These are phyloP conservation scores for Acephala macrosclerotiorum DNA, from an alignment of 2,329 filamentous ascomycete species.

Conservation along the genomic window DNA sequence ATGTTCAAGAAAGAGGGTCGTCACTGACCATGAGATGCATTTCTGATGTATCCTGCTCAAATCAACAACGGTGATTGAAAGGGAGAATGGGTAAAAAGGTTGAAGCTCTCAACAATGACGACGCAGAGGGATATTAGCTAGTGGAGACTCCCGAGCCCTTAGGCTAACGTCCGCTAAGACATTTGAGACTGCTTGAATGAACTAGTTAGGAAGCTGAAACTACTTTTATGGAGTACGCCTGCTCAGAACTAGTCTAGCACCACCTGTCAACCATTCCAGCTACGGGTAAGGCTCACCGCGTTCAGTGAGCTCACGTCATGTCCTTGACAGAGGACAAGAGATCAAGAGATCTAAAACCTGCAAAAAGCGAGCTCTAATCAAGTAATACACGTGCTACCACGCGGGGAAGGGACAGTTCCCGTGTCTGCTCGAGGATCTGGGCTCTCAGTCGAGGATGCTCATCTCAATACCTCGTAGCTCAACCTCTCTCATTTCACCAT, in stretches of 20 bases:
- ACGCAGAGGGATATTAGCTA: too few species aligned
- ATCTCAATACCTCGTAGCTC: neutral
- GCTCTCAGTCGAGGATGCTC: too few species aligned
- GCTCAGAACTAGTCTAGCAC: neutral
- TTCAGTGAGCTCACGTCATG: neutral
- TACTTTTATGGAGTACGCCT: neutral
- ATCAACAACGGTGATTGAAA: neutral
- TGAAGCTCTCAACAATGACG: neutral
- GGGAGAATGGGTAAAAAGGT: neutral
- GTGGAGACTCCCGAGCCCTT: neutral
- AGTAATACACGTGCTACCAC: too few species aligned
- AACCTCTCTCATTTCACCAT: neutral
- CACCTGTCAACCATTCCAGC: neutral
- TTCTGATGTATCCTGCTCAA: neutral
- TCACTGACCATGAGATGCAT: neutral
- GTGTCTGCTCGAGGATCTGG: too few species aligned
- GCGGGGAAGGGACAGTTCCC: too few species aligned
- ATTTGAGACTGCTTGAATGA: neutral
- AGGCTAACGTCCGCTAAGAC: neutral
- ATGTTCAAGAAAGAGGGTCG: neutral
- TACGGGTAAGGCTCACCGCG: constrained; percentile 13
- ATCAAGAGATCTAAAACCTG: neutral
- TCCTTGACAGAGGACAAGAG: neutral
- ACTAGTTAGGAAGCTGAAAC: neutral
- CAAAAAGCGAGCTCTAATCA: neutral